Conservation (phyloP, 2,329 filamentous ascomycete species). For the Amauroascus verrucosus region DNA sequence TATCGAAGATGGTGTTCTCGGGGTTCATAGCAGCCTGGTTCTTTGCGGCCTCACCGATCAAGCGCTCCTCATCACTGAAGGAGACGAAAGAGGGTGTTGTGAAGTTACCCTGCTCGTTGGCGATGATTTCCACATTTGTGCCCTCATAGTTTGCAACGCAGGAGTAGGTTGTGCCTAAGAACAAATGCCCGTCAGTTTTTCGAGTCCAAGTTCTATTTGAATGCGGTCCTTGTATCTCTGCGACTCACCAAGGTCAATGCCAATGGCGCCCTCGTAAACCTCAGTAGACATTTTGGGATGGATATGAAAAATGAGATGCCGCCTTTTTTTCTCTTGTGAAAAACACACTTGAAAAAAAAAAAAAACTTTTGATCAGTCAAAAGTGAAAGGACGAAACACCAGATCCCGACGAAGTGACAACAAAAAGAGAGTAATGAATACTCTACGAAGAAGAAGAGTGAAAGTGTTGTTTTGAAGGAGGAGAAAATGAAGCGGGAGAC, state of each 20-base stretch:
- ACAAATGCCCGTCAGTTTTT: conserved; percentile 20
- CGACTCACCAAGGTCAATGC: conserved; percentile 91
- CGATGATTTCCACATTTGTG: conserved; percentile 99
- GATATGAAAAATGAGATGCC: neutral
- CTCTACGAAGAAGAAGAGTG: conserved; percentile 7
- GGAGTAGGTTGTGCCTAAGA: conserved; percentile 92
- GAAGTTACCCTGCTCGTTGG: conserved; percentile 99
- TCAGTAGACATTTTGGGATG: conserved; percentile 75
- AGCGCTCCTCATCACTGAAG: conserved; percentile 95
- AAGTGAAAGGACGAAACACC: conserved; percentile 6
- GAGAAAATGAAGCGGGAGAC: neutral
- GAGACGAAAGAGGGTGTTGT: conserved; percentile 98
- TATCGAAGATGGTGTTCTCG: conserved; percentile 93
- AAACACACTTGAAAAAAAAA: conserved; percentile 12
- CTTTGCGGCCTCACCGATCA: conserved; percentile 99
- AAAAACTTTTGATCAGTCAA: conserved; percentile 9
- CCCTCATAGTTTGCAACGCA: conserved; percentile 99
- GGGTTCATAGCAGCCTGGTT: conserved; percentile 99
- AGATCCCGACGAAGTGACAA: neutral
- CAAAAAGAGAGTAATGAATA: conserved; percentile 6
- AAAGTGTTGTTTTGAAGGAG: conserved; percentile 5
- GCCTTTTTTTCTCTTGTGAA: conserved; percentile 22
- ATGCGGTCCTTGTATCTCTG: neutral
- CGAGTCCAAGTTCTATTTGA: neutral
- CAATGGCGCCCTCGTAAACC: conserved; percentile 99